These are phyloP conservation scores for Debaryomycetaceae sp. DNA, from an alignment of 1,139 yeast species.

Conservation along the genomic window DNA sequence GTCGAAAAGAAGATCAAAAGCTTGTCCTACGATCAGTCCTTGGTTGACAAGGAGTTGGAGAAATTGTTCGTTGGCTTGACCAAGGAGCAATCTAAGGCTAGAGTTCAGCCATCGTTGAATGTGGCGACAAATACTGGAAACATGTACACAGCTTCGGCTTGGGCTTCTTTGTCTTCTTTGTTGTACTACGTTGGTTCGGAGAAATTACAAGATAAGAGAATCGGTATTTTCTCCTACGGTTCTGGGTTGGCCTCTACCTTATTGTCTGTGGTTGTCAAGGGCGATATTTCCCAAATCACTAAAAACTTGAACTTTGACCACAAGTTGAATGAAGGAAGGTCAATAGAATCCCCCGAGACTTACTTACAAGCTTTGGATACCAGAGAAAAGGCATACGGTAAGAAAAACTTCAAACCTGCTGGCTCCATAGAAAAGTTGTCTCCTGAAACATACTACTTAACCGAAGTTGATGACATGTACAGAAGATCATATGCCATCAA, in stretches of 20 bases:
- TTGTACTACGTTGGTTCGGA: constrained; percentile 74
- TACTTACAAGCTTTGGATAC: constrained; percentile 78
- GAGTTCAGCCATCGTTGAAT: constrained; percentile 76
- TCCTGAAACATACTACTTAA: constrained; percentile 80
- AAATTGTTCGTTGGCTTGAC: constrained; percentile 80
- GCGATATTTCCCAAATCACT: constrained; percentile 72
- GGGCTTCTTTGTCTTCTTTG: constrained; percentile 82
- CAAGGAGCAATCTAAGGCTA: constrained; percentile 63
- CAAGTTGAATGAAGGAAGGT: constrained; percentile 65
- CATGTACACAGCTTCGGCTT: constrained; percentile 95
- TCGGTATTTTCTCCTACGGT: constrained; percentile 95
- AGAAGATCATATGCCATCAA: constrained; percentile 76
- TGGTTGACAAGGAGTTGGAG: constrained; percentile 78
- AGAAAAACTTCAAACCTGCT: constrained; percentile 72
- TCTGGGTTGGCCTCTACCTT: constrained; percentile 95
- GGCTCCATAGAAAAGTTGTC: constrained; percentile 73
- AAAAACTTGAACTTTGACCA: constrained; percentile 64
- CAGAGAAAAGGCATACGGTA: constrained; percentile 86
- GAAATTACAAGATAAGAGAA: constrained; percentile 73
- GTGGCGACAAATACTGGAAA: constrained; percentile 98
- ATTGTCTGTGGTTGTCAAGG: constrained; percentile 74
- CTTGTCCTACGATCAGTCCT: constrained; percentile 71
- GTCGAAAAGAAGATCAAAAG: constrained; percentile 53
- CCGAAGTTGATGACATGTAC: constrained; percentile 81
- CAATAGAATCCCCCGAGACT: constrained; percentile 65